phyloP scores from a whole-genome alignment of 805 yeast genomes.

The Metschnikowia santaceciliae region DNA sequence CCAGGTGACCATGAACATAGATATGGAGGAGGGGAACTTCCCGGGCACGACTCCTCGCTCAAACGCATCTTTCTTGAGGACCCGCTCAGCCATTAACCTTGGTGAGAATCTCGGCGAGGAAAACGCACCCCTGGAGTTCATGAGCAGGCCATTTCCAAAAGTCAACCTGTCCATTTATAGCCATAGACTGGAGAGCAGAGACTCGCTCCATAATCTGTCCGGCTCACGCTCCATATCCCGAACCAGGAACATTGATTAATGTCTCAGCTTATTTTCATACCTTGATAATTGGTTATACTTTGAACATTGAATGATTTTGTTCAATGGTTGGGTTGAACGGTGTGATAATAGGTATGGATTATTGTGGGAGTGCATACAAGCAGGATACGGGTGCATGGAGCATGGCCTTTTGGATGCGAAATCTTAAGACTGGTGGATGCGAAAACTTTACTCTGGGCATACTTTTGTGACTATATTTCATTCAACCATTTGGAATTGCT shows the following conservation, averaged over 20 bases:
- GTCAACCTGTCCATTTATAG: slow-evolving; percentile 7
- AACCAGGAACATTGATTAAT: not conserved
- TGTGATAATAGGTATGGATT: too few relatives aligned
- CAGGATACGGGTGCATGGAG: not conserved
- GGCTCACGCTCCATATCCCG: slow-evolving; percentile 12
- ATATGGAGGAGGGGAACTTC: slow-evolving; percentile 34
- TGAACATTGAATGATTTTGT: too few relatives aligned
- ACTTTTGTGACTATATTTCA: not conserved
- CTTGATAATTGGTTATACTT: too few relatives aligned
- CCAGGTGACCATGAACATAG: slow-evolving; percentile 21
- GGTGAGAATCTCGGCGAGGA: slow-evolving; percentile 8
- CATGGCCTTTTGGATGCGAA: not conserved
- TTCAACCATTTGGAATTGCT: not conserved
- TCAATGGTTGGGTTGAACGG: too few relatives aligned
- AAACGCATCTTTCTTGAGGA: slow-evolving; percentile 28
- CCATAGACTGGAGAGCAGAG: slow-evolving; percentile 12
- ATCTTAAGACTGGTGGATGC: not conserved
- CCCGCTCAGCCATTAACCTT: slow-evolving; percentile 35
- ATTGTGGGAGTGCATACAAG: not conserved
- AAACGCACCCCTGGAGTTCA: slow-evolving; percentile 15
- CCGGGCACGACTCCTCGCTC: slow-evolving; percentile 15
- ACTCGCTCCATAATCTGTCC: slow-evolving; percentile 9
- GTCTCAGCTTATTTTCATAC: too few relatives aligned
- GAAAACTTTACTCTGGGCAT: not conserved
- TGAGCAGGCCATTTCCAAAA: slow-evolving; percentile 33